phyloP scores from a whole-genome alignment of 345 rosid genomes.

The Citrus maxima region DNA sequence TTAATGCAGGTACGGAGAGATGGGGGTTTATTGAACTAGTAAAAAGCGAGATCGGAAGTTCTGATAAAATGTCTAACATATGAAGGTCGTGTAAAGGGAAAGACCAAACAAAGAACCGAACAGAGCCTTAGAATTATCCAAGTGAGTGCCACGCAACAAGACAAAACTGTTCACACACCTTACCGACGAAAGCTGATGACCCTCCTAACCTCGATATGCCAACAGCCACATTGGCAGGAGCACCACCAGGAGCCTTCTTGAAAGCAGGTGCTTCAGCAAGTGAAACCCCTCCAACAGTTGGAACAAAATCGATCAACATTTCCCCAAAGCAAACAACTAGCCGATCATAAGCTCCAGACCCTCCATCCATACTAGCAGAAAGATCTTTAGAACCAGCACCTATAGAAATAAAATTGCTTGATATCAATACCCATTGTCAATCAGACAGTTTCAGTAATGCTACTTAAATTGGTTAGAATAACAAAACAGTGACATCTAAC shows the following conservation, averaged over 20 bases:
- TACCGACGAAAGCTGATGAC: conserved; percentile 91
- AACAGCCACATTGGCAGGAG: conserved; percentile 99
- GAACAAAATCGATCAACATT: conserved; percentile 94
- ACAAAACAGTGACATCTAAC: conserved; percentile 4
- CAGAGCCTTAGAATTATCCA: background rate
- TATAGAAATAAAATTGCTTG: conserved; percentile 6
- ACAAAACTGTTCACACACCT: conserved; percentile 45
- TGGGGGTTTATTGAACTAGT: background rate
- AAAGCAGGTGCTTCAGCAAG: conserved; percentile 95
- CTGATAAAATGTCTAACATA: background rate
- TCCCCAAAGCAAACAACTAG: conserved; percentile 92
- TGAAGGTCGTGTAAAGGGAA: background rate
- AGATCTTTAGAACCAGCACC: conserved; percentile 38
- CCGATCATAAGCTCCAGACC: conserved; percentile 12
- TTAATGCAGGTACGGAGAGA: background rate
- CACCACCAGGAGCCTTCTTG: conserved; percentile 97
- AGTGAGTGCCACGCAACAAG: background rate
- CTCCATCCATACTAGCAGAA: conserved; percentile 18
- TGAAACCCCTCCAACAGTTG: conserved; percentile 82
- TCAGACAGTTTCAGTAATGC: background rate
- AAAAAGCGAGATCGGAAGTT: background rate
- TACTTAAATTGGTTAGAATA: background rate
- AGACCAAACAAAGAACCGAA: background rate
- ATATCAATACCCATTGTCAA: background rate
- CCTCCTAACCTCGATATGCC: conserved; percentile 88